These are phyloP conservation scores for Corymbia calophylla DNA, from an alignment of 441 rosid species.

Conservation along the genomic window DNA sequence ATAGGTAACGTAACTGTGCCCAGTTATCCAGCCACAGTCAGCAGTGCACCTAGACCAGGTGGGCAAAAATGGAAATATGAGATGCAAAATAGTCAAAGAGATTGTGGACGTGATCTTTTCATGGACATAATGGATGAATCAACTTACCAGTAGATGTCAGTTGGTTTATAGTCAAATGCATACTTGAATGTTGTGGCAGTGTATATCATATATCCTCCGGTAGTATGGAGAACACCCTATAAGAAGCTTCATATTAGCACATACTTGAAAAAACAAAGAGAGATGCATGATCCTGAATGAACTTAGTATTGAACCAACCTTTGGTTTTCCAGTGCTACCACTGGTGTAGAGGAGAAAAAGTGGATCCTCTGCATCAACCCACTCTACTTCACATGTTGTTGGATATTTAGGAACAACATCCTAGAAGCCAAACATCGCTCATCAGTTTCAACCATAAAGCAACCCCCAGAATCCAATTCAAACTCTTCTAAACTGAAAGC, in stretches of 20 bases:
- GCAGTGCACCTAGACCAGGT: conserved; percentile 84
- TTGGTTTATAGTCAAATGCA: conserved; percentile 91
- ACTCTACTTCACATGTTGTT: conserved; percentile 78
- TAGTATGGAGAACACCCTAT: conserved; percentile 97
- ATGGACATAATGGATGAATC: not conserved
- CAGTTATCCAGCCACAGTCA: conserved; percentile 99
- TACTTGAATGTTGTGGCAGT: conserved; percentile 95
- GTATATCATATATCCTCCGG: conserved; percentile 98
- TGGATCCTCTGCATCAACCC: conserved; percentile 99
- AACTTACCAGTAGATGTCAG: conserved; percentile 86
- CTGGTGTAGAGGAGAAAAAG: conserved; percentile 93
- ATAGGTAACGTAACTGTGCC: conserved; percentile 96
- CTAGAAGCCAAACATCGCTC: conserved; percentile 28
- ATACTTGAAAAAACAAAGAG: not conserved
- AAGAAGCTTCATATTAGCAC: conserved; percentile 5
- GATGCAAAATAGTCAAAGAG: not conserved
- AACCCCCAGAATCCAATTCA: not conserved
- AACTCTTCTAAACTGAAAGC: not conserved
- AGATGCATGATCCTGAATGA: not conserved
- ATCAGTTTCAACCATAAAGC: not conserved
- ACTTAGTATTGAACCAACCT: conserved; percentile 35
- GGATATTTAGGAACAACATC: conserved; percentile 79
- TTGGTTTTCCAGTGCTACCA: conserved; percentile 99
- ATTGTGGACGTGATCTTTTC: not conserved
- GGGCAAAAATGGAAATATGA: not conserved